phyloP scores from a whole-genome alignment of 371 early-diverging fungal species.

The Batrachochytrium dendrobatidis region DNA sequence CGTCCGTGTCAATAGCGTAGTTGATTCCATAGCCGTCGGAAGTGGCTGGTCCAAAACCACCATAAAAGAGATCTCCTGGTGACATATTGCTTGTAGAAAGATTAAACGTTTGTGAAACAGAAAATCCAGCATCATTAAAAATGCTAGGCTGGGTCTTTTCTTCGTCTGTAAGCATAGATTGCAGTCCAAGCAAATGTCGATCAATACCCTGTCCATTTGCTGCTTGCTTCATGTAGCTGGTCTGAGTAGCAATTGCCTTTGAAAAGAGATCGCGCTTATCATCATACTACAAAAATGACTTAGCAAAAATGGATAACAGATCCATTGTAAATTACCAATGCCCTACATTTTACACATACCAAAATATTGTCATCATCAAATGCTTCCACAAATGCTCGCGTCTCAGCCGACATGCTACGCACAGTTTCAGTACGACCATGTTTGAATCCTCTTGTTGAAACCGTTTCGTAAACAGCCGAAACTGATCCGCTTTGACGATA shows the following conservation, averaged over 20 bases:
- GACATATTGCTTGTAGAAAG: slow-evolving; percentile 71
- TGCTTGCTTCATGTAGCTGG: slow-evolving; percentile 59
- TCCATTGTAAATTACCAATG: slow-evolving; percentile 6
- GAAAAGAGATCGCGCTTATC: slow-evolving; percentile 52
- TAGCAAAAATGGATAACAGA: neutral
- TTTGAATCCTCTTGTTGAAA: slow-evolving; percentile 65
- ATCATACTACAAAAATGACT: slow-evolving; percentile 33
- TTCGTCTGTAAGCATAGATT: slow-evolving; percentile 41
- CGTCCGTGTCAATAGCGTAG: slow-evolving; percentile 75
- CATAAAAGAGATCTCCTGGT: slow-evolving; percentile 62
- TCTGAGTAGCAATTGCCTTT: slow-evolving; percentile 55
- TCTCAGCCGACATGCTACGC: slow-evolving; percentile 61
- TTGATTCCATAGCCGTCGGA: slow-evolving; percentile 78
- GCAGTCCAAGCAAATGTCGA: slow-evolving; percentile 72
- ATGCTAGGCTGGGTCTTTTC: slow-evolving; percentile 49
- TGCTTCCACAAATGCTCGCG: slow-evolving; percentile 53
- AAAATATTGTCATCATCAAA: slow-evolving; percentile 52
- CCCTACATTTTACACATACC: slow-evolving; percentile 26
- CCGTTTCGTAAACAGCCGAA: slow-evolving; percentile 53
- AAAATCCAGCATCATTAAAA: slow-evolving; percentile 61
- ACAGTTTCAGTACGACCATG: slow-evolving; percentile 85
- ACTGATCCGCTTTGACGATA: slow-evolving; percentile 53
- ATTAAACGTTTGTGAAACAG: slow-evolving; percentile 52
- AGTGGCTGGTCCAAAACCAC: slow-evolving; percentile 70
- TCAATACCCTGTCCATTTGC: slow-evolving; percentile 67